Percentiles rank a stretch among this genome's conserved stretches.
Evolutionary conservation across 1,284 basidiomycete genomes (phyloP).

Genomic region (Leccinum pallidistipes): DNA sequence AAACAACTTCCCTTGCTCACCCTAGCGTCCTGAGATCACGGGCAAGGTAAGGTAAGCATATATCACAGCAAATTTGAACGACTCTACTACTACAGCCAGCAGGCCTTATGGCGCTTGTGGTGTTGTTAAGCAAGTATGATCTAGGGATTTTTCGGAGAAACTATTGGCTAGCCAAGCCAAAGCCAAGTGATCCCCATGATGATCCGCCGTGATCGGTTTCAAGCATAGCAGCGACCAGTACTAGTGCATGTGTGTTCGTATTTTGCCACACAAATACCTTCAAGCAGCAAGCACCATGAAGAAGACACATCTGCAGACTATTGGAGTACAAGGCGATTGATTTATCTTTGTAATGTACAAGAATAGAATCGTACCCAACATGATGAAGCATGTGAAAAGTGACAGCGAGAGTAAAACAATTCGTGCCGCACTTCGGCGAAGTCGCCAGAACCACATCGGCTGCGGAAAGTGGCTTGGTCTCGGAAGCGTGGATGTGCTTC

Average conservation of each 20-base stretch:
- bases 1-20: not conserved
- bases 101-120: not conserved
- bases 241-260: too few species aligned
- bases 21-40: not conserved
- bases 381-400: not conserved
- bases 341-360: not conserved
- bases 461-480: conserved; percentile 11
- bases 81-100: too few species aligned
- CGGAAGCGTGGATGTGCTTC: not conserved
- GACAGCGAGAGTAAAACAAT: not conserved
- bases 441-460: conserved; percentile 21
- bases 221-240: not conserved
- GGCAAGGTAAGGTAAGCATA: too few species aligned
- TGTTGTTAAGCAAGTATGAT: not conserved
- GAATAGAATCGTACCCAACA: not conserved
- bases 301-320: not conserved
- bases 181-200: not conserved
- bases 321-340: not conserved
- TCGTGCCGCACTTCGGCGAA: conserved; percentile 15
- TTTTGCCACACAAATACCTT: not conserved
- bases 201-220: not conserved
- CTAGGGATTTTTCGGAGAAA: not conserved
- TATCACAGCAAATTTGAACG: too few species aligned
- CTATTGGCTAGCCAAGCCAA: not conserved
- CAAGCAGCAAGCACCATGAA: not conserved